These are phyloP conservation scores for Marasmius oreades DNA, from an alignment of 1,284 basidiomycete species.

Conservation along the genomic window DNA sequence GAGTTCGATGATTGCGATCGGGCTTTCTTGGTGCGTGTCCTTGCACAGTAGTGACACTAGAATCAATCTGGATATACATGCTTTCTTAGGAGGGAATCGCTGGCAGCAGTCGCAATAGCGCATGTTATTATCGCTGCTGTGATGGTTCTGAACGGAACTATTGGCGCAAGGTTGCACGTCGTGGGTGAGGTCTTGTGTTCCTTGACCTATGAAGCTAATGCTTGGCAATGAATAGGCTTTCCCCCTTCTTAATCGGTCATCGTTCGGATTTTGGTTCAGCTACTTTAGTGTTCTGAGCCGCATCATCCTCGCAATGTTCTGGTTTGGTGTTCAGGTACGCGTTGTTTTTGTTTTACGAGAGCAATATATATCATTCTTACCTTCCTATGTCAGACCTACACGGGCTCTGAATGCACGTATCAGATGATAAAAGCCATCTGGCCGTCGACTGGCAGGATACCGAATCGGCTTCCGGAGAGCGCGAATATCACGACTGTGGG, in stretches of 20 bases:
- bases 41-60: neutral
- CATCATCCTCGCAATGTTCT: conserved; percentile 73
- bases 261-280: conserved; percentile 79
- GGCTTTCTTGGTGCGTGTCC: conserved; percentile 44
- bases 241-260: conserved; percentile 70
- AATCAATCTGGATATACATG: neutral
- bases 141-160: conserved; percentile 65
- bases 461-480: conserved; percentile 56
- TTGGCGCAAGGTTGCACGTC: conserved; percentile 61
- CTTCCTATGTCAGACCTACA: conserved; percentile 45
- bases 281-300: conserved; percentile 76
- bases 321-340: conserved; percentile 59
- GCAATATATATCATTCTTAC: neutral
- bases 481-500: conserved; percentile 65
- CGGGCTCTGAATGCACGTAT: conserved; percentile 61
- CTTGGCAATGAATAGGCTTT: conserved; percentile 35
- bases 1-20: conserved; percentile 46
- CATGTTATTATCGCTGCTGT: conserved; percentile 55
- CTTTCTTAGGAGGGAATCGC: conserved; percentile 48
- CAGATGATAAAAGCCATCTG: conserved; percentile 80
- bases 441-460: conserved; percentile 62
- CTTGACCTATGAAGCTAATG: neutral
- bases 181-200: neutral
- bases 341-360: neutral
- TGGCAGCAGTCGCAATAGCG: conserved; percentile 61